phyloP scores from a whole-genome alignment of 2,329 filamentous ascomycete species.

The Venturia effusa region DNA sequence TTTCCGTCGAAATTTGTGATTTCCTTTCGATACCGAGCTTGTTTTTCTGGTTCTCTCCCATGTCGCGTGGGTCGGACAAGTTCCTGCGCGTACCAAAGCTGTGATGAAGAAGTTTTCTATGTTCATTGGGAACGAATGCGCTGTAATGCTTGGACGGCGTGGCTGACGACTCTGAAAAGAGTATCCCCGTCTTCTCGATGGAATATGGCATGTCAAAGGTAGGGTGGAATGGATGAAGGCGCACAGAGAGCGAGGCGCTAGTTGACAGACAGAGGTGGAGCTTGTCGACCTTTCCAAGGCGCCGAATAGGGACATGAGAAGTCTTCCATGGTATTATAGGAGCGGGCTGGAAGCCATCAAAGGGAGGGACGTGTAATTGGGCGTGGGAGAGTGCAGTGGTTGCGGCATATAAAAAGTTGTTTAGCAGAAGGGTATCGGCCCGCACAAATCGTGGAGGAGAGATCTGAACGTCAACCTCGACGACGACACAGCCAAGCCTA shows the following conservation, averaged over 20 bases:
- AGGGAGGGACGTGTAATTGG: not conserved
- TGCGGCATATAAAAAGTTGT: not conserved
- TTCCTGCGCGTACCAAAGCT: slow-evolving; percentile 41
- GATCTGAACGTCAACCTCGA: not conserved
- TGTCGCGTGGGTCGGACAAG: slow-evolving; percentile 36
- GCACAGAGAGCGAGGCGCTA: slow-evolving; percentile 24
- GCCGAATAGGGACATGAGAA: slow-evolving; percentile 53
- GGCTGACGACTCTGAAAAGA: not conserved
- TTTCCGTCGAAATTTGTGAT: not conserved
- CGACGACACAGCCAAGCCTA: not conserved
- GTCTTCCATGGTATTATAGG: slow-evolving; percentile 43
- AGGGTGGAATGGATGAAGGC: slow-evolving; percentile 23
- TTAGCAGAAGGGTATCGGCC: not conserved
- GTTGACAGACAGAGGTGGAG: slow-evolving; percentile 37
- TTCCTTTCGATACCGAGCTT: not conserved
- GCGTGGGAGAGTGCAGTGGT: not conserved
- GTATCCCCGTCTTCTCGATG: not conserved
- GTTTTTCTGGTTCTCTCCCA: slow-evolving; percentile 4
- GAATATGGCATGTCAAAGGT: not conserved
- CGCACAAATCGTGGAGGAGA: not conserved
- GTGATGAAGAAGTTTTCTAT: slow-evolving; percentile 44
- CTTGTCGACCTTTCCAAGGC: slow-evolving; percentile 40
- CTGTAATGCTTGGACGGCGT: not conserved
- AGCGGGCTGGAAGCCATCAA: not conserved
- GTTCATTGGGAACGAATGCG: slow-evolving; percentile 16